Percentiles rank a stretch among this genome's conserved stretches.
These are phyloP conservation scores for Cordyceps cateniannulata DNA, from an alignment of 2,329 filamentous ascomycete genomes.

Conservation along the genomic window DNA sequence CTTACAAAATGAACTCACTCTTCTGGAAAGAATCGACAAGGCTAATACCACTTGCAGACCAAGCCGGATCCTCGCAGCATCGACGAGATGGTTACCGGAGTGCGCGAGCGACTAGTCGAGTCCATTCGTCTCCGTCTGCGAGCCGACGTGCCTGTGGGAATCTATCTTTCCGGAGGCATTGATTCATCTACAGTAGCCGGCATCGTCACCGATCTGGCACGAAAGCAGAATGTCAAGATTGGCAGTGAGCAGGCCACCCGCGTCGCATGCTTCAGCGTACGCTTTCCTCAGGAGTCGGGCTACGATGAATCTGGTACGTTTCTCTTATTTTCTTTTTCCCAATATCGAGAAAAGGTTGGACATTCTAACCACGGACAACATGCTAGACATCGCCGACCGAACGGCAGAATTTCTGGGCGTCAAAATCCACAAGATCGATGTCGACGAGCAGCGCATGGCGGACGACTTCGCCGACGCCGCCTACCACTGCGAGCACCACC, in stretches of 20 bases:
- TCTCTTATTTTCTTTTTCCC: neutral
- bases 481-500: conserved; percentile 27
- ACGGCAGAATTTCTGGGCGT: conserved; percentile 28
- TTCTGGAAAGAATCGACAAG: neutral
- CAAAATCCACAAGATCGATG: conserved; percentile 19
- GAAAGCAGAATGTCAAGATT: conserved; percentile 33
- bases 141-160: conserved; percentile 52
- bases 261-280: conserved; percentile 1
- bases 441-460: conserved; percentile 25
- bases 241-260: neutral
- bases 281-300: neutral
- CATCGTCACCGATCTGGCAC: conserved; percentile 46
- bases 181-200: conserved; percentile 52
- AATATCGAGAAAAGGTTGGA: neutral
- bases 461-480: conserved; percentile 23
- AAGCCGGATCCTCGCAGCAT: conserved; percentile 33
- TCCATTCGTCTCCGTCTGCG: conserved; percentile 45
- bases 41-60: neutral
- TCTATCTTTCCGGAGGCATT: conserved; percentile 52
- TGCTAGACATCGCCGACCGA: conserved; percentile 24
- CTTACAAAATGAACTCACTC: neutral
- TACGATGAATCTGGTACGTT: conserved; percentile 5
- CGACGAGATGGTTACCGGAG: conserved; percentile 44
- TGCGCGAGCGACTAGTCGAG: conserved; percentile 44
- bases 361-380: neutral